These are phyloP conservation scores for Diospyros lotus DNA, from an alignment of 148 eudicot species.

Conservation along the genomic window DNA sequence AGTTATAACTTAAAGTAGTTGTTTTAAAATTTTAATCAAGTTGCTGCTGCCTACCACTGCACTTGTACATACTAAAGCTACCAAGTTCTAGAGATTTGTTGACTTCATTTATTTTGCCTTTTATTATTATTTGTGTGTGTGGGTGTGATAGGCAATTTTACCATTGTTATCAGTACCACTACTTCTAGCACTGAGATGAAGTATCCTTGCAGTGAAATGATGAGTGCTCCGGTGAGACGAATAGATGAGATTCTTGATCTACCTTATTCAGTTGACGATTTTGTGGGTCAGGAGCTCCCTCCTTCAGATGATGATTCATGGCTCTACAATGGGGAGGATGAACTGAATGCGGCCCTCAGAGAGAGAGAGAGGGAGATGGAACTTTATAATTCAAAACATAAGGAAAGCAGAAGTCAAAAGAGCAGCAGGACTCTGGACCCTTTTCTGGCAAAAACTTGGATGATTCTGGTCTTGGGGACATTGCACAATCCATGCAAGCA, in stretches of 20 bases:
- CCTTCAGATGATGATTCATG: constrained; percentile 89
- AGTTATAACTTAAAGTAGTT: too few relatives aligned
- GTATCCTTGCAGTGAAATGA: constrained; percentile 48
- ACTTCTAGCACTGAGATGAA: constrained; percentile 2
- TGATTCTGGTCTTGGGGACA: constrained; percentile 63
- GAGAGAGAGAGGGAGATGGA: constrained; percentile 92
- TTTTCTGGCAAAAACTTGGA: constrained; percentile 24
- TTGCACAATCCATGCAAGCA: constrained; percentile 77
- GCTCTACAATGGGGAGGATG: constrained; percentile 91
- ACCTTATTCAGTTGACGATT: constrained; percentile 58
- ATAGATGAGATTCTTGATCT: constrained; percentile 83
- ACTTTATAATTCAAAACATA: constrained; percentile 44
- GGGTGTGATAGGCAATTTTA: too few relatives aligned
- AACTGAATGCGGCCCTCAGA: constrained; percentile 72
- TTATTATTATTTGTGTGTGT: too few relatives aligned
- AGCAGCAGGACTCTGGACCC: constrained; percentile 35
- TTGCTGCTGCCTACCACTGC: too few relatives aligned
- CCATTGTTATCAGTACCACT: background rate
- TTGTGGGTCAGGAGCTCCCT: constrained; percentile 55
- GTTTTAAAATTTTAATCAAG: too few relatives aligned
- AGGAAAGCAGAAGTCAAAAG: constrained; percentile 59
- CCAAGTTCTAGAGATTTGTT: too few relatives aligned
- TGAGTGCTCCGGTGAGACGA: constrained; percentile 70
- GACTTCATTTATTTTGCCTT: too few relatives aligned
- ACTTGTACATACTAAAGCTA: too few relatives aligned